phyloP scores from a whole-genome alignment of 768 basidiomycete species.

The Tremella fuciformis region DNA sequence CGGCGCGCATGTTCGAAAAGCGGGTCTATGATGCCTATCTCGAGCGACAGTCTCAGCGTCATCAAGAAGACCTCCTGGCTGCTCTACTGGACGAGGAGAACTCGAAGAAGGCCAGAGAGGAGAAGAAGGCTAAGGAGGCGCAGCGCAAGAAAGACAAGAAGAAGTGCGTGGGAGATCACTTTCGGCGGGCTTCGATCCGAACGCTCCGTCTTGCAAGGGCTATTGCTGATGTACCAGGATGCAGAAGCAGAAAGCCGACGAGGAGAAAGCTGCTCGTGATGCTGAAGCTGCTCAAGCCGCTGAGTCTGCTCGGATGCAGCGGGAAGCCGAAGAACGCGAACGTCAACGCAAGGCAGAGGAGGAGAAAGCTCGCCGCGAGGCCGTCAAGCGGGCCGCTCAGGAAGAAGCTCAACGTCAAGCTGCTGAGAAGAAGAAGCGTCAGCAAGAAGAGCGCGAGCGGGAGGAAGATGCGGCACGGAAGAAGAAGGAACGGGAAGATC shows the following conservation, averaged over 20 bases:
- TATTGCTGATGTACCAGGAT: conserved; percentile 57
- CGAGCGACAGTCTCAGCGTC: conserved; percentile 93
- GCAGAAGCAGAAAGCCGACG: conserved; percentile 90
- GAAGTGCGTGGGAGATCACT: conserved; percentile 58
- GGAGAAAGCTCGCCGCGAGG: conserved; percentile 54
- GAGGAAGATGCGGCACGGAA: conserved; percentile 68
- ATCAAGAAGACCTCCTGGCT: conserved; percentile 84
- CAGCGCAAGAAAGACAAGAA: conserved; percentile 99
- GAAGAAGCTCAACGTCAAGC: conserved; percentile 68
- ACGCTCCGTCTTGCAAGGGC: background rate
- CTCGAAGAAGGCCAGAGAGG: conserved; percentile 76
- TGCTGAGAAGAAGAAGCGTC: conserved; percentile 66
- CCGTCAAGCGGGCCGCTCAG: conserved; percentile 35
- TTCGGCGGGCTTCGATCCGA: too few species aligned
- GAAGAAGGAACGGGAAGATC: conserved; percentile 55
- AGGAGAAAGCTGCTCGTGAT: conserved; percentile 76
- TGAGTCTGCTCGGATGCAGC: conserved; percentile 70
- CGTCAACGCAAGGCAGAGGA: conserved; percentile 78
- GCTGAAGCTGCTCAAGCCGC: conserved; percentile 86
- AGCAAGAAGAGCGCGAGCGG: conserved; percentile 52
- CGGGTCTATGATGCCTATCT: conserved; percentile 94
- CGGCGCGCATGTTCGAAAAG: conserved; percentile 99
- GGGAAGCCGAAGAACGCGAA: conserved; percentile 74
- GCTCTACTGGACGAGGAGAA: conserved; percentile 97
- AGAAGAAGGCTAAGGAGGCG: conserved; percentile 85